Percentiles rank a stretch among this genome's conserved stretches.
These are phyloP conservation scores for Fusarium tanahbumbuense DNA, from an alignment of 2,329 filamentous ascomycete genomes.

Conservation along the genomic window DNA sequence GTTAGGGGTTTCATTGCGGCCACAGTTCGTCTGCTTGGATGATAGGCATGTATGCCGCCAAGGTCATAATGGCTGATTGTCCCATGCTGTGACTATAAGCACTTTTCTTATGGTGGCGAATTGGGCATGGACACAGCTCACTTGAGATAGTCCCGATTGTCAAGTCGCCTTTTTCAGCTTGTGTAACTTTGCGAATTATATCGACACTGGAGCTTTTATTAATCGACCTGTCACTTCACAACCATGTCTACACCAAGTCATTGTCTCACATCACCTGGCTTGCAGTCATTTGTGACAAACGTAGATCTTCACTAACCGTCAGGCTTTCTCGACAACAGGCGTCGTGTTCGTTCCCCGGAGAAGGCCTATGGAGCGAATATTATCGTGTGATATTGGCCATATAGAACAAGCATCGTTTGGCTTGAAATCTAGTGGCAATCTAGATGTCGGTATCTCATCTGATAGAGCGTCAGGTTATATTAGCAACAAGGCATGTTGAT, in stretches of 20 bases:
- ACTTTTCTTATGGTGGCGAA: conserved; percentile 4
- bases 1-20: conserved; percentile 79
- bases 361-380: background rate
- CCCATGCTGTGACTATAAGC: background rate
- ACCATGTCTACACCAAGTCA: background rate
- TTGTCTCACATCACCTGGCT: background rate
- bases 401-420: background rate
- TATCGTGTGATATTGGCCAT: background rate
- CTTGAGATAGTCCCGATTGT: background rate
- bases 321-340: background rate
- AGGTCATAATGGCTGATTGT: background rate
- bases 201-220: background rate
- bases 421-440: background rate
- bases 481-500: background rate
- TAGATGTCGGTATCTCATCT: background rate
- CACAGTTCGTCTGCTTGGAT: conserved; percentile 48
- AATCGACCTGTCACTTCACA: background rate
- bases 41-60: background rate
- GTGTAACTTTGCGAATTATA: background rate
- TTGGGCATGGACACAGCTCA: conserved; percentile 17
- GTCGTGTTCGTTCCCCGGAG: background rate
- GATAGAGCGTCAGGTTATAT: background rate
- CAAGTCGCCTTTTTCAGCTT: background rate
- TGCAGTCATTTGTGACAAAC: background rate
- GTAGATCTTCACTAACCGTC: background rate